Base-by-base conservation (phyloP, 2,329 filamentous ascomycete species). In the Fusarium tjaetaba region DNA sequence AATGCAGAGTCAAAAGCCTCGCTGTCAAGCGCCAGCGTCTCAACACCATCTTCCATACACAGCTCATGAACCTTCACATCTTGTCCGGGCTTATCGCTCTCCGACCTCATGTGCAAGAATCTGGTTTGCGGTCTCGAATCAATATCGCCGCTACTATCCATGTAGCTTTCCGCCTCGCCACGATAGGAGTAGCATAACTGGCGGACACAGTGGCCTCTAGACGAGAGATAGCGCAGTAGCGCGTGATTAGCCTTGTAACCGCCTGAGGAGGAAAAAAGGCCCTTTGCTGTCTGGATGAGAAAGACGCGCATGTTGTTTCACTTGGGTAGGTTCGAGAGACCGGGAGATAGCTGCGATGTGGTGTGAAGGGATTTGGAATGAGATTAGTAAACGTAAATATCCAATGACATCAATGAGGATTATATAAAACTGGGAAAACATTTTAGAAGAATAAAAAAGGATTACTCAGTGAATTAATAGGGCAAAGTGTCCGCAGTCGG, bases 121-220 rank as follows among this genome's bases (percentile, higher is more conserved):
- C n/a, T 38, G 0, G 24, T 49, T 2, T 2, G 2, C 0, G 24
- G 11, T 38, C 15, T 2, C 2, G 13, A 11, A 38, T 56, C 10
- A 8, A 4, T 7, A 1, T 11, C 11, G 1, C 14, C 5, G 7
- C 13, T 42, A 4, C 2, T 10, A 6, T 11, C 2, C 16, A 20
- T 16, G 5, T 49, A 60, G 9, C 2, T 42, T 2, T 61, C 53
- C 1, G 49, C 39, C 10, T 64, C 61, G 6, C 36, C 42, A 8
- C 8, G n/a, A 5, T 49, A 30, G 1, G 55, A 60, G 22, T 63
- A 63, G 34, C 42, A 63, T 7, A 60, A 42, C 28, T 63, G 61
- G n/a, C 61, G 42, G 5, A 60, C 53, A 7, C 26, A 24, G 34
- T 60, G 61, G 2, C 61, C 53, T 7, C 11, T 36, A 0, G 42